phyloP scores from a whole-genome alignment of 176 grass and related monocot species.

The Raddia guianensis region DNA sequence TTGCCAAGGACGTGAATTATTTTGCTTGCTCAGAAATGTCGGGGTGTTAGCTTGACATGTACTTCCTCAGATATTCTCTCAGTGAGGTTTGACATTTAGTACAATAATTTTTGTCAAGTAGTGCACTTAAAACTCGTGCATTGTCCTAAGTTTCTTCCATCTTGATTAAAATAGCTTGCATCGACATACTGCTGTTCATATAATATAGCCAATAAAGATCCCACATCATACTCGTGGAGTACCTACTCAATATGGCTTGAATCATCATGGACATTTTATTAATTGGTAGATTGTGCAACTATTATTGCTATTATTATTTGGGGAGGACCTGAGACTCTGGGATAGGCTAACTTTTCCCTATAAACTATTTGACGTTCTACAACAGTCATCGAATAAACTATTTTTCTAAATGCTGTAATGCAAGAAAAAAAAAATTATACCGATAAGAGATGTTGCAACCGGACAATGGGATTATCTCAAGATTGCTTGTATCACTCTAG shows the following conservation, averaged over 20 bases:
- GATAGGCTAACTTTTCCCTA: conserved; percentile 12
- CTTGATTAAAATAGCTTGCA: conserved; percentile 17
- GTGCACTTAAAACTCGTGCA: conserved; percentile 32
- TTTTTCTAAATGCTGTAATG: conserved; percentile 15
- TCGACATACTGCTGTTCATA: conserved; percentile 10
- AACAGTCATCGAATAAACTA: conserved; percentile 14
- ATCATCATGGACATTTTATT: conserved; percentile 31
- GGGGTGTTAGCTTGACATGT: conserved; percentile 7
- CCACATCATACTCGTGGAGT: conserved; percentile 18
- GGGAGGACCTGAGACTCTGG: not conserved
- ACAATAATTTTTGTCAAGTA: conserved; percentile 1
- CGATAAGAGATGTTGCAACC: conserved; percentile 6
- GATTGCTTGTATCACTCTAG: conserved; percentile 39
- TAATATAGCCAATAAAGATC: conserved; percentile 31
- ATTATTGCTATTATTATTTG: conserved; percentile 7
- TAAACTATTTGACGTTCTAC: conserved; percentile 10
- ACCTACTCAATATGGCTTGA: conserved; percentile 21
- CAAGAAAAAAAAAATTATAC: conserved; percentile 35
- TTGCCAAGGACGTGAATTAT: not conserved
- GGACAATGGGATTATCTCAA: conserved; percentile 33
- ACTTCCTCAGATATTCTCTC: conserved; percentile 24
- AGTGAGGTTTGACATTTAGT: conserved; percentile 39
- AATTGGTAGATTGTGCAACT: conserved; percentile 24
- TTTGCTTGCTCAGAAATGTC: conserved; percentile 13
- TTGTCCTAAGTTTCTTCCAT: conserved; percentile 39